Evolutionary conservation across 306 rosid species (phyloP).

Genomic region (Lablab purpureus): DNA sequence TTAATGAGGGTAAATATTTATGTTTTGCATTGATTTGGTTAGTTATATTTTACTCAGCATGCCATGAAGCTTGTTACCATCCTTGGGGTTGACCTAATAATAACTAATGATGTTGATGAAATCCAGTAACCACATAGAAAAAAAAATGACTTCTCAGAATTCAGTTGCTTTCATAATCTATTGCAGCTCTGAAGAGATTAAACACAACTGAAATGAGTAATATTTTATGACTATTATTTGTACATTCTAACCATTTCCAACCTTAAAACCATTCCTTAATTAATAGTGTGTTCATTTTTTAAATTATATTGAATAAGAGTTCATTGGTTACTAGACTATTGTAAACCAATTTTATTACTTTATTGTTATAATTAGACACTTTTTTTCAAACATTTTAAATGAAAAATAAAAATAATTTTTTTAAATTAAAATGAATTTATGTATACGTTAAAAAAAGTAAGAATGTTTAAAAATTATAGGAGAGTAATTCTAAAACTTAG

Average conservation of each 20-base stretch:
- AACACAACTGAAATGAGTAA: neutral
- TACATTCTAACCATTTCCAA: conserved; percentile 4
- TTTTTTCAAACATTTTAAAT: too few species aligned
- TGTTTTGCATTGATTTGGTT: neutral
- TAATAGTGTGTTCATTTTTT: neutral
- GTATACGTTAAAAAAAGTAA: too few species aligned
- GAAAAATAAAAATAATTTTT: neutral
- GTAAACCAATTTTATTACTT: too few species aligned
- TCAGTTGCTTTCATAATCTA: neutral
- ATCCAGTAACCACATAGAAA: neutral
- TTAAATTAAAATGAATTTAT: too few species aligned
- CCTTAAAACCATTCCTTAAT: neutral
- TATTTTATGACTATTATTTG: neutral
- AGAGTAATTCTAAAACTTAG: too few species aligned
- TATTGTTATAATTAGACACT: too few species aligned
- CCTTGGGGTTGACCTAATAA: neutral
- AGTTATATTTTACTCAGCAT: neutral
- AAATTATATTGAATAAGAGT: neutral
- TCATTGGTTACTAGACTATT: neutral
- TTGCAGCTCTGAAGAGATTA: neutral
- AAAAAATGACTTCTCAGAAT: neutral
- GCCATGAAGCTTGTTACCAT: conserved; percentile 31
- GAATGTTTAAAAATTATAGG: too few species aligned
- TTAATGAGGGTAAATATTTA: neutral
- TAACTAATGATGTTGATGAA: neutral